Base-by-base conservation (phyloP, 2,329 filamentous ascomycete species). In the Gaeumannomyces tritici region DNA sequence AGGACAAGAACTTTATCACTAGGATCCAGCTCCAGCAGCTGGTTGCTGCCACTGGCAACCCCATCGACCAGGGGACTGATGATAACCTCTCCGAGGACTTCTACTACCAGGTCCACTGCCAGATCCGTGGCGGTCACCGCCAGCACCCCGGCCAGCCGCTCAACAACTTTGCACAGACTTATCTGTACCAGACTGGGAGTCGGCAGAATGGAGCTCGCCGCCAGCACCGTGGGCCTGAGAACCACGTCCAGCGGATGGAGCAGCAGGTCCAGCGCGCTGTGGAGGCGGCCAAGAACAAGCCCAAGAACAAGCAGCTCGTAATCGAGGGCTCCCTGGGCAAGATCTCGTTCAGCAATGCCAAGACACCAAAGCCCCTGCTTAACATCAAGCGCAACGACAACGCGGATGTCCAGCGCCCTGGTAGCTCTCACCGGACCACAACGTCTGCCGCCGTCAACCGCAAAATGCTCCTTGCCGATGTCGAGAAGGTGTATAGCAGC, bases 1-100 rank as follows among this genome's bases (percentile, higher is more conserved):
- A 98, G 72, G 95, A 99, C 76, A 99, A 99, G 81, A 99, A 97
- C 73, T 99, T 98, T 76, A 96, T 99, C 67, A 98, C 95, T 6
- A 88, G 95, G 24, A 99, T 99, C 67, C 95, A 99, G 73, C 82
- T 99, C 61, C 95, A 99, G 76, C 95, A 99, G 73, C 83, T 99
- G 47, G 91, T 99, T 62, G 88, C 93, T 13, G 93, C 95, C 11
- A 96, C 92, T 28, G 93, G 93, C 12, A 95, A 92, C 69, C 84
- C 92, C 4, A 88, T 88, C 61, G 92, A 96, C 65, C 83, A 88
- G 57, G 89, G 89, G 57, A 85, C 87, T 0, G 93, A 98, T 71
- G 86, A 91, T 47, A 87, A 90, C 8, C 81, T 98, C 51, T 84
- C 87, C 1, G 95, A 99, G 69, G 95, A 99, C 73, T 99, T 99